Evolutionary conservation across 2,329 filamentous ascomycete species (phyloP).

Genomic region (Claviceps humidiphila): DNA sequence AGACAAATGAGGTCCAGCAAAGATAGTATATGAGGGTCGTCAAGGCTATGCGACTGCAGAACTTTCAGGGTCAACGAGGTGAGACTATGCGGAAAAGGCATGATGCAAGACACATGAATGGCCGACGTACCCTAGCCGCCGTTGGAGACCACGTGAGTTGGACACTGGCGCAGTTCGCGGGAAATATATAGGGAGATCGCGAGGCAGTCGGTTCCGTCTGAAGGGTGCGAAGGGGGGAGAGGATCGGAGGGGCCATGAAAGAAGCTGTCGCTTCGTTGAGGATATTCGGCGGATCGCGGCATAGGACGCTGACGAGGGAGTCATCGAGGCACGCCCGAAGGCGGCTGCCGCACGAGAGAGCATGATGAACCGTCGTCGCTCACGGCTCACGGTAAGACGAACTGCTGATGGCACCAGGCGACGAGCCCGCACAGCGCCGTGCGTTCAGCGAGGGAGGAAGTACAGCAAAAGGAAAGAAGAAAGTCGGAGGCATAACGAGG

Average conservation of each 20-base stretch:
- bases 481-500: not conserved
- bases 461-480: not conserved
- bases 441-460: not conserved
- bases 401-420: not conserved
- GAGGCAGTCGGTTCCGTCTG: slow-evolving; percentile 10
- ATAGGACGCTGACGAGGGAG: slow-evolving; percentile 11
- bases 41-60: slow-evolving; percentile 16
- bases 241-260: slow-evolving; percentile 18
- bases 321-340: slow-evolving; percentile 10
- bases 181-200: slow-evolving; percentile 22
- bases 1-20: slow-evolving; percentile 30
- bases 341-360: slow-evolving; percentile 12
- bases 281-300: slow-evolving; percentile 6
- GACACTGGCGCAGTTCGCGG: slow-evolving; percentile 7
- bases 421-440: not conserved
- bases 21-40: slow-evolving; percentile 20
- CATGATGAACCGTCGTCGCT: slow-evolving; percentile 8
- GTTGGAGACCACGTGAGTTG: slow-evolving; percentile 1
- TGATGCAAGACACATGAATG: not conserved
- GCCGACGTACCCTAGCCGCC: slow-evolving; percentile 3
- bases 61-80: not conserved
- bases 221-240: not conserved
- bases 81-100: not conserved
- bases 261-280: slow-evolving; percentile 14
- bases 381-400: not conserved